Conservation (phyloP, 2,329 filamentous ascomycete genomes). For the Ceratocystis cubensis region DNA sequence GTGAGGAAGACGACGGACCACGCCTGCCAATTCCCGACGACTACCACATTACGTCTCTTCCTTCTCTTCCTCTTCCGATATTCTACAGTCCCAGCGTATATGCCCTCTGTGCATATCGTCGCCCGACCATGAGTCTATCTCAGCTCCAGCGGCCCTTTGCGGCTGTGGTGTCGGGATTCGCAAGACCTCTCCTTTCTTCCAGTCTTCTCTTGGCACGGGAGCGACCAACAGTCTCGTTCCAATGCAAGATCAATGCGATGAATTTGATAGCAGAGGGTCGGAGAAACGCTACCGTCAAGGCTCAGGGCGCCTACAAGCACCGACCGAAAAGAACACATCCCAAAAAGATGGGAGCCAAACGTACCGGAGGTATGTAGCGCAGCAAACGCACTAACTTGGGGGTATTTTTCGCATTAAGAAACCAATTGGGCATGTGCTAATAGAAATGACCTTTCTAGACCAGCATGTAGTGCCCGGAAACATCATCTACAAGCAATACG, state of each 20-base stretch:
- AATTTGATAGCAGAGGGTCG: constrained; percentile 30
- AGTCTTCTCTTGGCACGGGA: constrained; percentile 19
- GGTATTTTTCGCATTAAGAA: no score
- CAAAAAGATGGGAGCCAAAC: constrained; percentile 90
- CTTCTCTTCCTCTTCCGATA: not conserved
- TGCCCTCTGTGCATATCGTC: not conserved
- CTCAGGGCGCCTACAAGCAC: constrained; percentile 56
- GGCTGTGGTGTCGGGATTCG: constrained; percentile 30
- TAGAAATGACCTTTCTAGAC: constrained; percentile 37
- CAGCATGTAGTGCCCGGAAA: constrained; percentile 92
- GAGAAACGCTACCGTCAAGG: constrained; percentile 47
- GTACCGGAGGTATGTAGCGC: constrained; percentile 58
- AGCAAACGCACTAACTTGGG: not conserved
- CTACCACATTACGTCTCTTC: not conserved
- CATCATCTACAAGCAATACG: constrained; percentile 95
- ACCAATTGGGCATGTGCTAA: not conserved
- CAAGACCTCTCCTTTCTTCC: constrained; percentile 21
- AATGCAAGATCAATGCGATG: constrained; percentile 20
- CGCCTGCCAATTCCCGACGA: not conserved
- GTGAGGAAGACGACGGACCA: not conserved
- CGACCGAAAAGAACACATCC: constrained; percentile 46
- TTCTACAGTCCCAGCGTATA: not conserved
- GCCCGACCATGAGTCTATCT: constrained; percentile 22
- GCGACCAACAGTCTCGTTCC: constrained; percentile 23
- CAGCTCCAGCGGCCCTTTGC: constrained; percentile 36